These are phyloP conservation scores for Spergularia bocconei DNA, from an alignment of 148 eudicot species.

Conservation along the genomic window DNA sequence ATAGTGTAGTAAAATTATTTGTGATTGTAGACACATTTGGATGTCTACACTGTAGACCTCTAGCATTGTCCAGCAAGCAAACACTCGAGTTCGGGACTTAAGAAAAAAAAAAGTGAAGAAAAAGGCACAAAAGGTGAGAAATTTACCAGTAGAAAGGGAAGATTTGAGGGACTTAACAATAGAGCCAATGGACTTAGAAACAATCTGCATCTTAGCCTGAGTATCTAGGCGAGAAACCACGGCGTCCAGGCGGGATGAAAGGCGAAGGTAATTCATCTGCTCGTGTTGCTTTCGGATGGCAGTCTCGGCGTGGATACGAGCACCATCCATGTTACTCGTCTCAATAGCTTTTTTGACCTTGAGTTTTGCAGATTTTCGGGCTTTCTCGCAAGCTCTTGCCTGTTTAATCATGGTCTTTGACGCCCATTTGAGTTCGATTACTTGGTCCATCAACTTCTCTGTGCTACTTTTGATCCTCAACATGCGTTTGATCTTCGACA, in stretches of 20 bases:
- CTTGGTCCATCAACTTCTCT: constrained; percentile 66
- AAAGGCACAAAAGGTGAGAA: too few species aligned
- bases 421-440: constrained; percentile 71
- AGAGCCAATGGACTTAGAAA: constrained; percentile 59
- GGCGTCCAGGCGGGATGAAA: constrained; percentile 31
- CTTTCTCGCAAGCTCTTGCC: constrained; percentile 42
- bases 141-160: constrained; percentile 42
- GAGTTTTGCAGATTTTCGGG: constrained; percentile 28
- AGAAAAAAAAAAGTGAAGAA: not conserved
- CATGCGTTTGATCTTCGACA: not conserved
- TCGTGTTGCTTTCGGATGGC: constrained; percentile 34
- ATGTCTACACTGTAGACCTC: too few species aligned
- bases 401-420: constrained; percentile 56
- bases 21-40: too few species aligned
- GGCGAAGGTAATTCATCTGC: constrained; percentile 36
- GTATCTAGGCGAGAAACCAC: constrained; percentile 36
- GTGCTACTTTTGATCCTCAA: constrained; percentile 35
- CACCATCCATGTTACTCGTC: constrained; percentile 35
- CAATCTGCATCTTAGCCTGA: constrained; percentile 38
- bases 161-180: constrained; percentile 71
- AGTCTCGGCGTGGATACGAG: constrained; percentile 34
- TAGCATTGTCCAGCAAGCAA: too few species aligned
- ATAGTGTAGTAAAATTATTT: too few species aligned
- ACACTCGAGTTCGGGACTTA: too few species aligned
- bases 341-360: constrained; percentile 37